phyloP scores from a whole-genome alignment of 75 land plant genomes.

The Cupressus sempervirens region DNA sequence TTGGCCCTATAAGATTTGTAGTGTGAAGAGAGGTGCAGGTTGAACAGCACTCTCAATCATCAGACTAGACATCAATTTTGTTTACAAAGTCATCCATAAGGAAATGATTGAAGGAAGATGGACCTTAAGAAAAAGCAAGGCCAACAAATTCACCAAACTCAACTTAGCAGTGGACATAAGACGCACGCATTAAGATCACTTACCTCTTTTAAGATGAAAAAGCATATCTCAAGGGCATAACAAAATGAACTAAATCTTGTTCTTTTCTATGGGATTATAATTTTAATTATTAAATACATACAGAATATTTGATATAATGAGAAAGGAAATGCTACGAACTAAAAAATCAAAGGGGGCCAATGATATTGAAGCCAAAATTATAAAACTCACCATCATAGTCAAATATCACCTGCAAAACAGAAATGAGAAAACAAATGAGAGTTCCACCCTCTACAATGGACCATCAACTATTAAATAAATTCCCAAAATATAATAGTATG shows the following conservation, averaged over 20 bases:
- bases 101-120: background rate
- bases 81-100: background rate
- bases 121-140: background rate
- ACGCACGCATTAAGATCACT: background rate
- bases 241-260: too few relatives aligned
- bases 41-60: background rate
- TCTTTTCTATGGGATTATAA: too few relatives aligned
- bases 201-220: background rate
- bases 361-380: background rate
- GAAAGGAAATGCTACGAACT: background rate
- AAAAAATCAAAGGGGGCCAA: background rate
- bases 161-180: background rate
- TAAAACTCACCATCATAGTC: constrained; percentile 76
- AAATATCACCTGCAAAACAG: constrained; percentile 68
- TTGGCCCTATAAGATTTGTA: background rate
- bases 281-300: background rate
- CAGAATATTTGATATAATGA: background rate
- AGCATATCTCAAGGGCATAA: background rate
- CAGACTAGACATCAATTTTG: background rate
- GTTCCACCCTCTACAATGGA: background rate
- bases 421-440: background rate
- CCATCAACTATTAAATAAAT: background rate
- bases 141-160: background rate
- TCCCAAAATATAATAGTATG: background rate
- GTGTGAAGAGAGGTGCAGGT: background rate